phyloP scores from a whole-genome alignment of 129 eudicot species.

The Pseudognaphalium luteoalbum region DNA sequence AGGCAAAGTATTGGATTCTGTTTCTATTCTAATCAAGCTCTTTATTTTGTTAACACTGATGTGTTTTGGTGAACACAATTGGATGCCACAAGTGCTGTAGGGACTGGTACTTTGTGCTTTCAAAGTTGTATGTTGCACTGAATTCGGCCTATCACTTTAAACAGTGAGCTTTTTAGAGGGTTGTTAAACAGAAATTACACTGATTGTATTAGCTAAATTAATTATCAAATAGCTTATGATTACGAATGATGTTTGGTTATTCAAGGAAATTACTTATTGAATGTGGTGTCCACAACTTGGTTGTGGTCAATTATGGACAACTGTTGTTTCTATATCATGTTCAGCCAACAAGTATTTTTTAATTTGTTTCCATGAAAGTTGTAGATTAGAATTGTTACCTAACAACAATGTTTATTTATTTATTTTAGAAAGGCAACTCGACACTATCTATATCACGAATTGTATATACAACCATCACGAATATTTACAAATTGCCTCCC shows the following conservation, averaged over 20 bases:
- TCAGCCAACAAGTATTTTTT: neutral
- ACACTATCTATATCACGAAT: too few species aligned
- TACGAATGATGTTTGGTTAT: neutral
- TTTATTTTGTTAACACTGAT: too few species aligned
- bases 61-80: neutral
- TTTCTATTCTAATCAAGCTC: too few species aligned
- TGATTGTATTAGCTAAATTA: neutral
- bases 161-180: neutral
- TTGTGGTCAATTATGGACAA: constrained; percentile 3
- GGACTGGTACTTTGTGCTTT: neutral
- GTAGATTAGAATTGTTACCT: too few species aligned
- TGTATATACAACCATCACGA: too few species aligned
- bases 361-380: neutral
- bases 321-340: constrained; percentile 12
- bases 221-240: too few species aligned
- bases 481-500: too few species aligned
- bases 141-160: neutral
- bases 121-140: neutral
- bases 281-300: neutral
- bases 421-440: too few species aligned
- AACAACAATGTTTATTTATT: too few species aligned
- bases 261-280: neutral
- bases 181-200: neutral
- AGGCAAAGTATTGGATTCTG: too few species aligned
- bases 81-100: neutral